phyloP scores from a whole-genome alignment of 1,139 yeast genomes.

The Pichia inconspicua region DNA sequence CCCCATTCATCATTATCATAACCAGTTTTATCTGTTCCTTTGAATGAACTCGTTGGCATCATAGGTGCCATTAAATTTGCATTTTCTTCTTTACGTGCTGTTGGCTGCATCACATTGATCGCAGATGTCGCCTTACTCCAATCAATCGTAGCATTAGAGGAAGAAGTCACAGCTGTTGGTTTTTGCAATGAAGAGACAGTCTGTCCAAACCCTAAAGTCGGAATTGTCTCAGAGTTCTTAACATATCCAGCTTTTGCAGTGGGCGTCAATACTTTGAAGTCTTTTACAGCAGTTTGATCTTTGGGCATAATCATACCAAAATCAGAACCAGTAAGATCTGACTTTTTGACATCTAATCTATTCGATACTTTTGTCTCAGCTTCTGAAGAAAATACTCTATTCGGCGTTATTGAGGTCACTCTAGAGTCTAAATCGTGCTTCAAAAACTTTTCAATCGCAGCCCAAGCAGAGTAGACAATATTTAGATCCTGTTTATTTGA shows the following conservation, averaged over 20 bases:
- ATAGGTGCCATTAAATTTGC: constrained; percentile 1
- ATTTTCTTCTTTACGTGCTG: neutral
- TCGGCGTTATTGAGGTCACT: neutral
- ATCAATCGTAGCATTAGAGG: constrained; percentile 3
- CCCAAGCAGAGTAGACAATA: constrained; percentile 10
- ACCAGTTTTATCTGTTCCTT: neutral
- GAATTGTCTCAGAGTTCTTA: neutral
- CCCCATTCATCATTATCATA: constrained; percentile 14
- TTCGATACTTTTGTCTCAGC: neutral
- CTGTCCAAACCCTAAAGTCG: constrained; percentile 7
- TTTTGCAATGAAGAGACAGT: neutral
- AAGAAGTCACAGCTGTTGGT: neutral
- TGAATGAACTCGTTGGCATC: neutral
- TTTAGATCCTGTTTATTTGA: constrained; percentile 12
- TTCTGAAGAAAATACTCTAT: neutral
- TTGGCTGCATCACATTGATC: constrained; percentile 8
- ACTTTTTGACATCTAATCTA: neutral
- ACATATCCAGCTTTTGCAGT: neutral
- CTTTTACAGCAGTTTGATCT: neutral
- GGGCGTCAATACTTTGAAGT: neutral
- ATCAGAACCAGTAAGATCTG: neutral
- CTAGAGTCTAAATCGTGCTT: constrained; percentile 10
- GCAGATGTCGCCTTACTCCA: constrained; percentile 9
- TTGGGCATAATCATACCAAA: neutral
- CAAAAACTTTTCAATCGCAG: constrained; percentile 16